Percentiles rank a stretch among this genome's conserved stretches.
Conservation (phyloP, 257 asterid genomes). For the Scutellaria galericulata region DNA sequence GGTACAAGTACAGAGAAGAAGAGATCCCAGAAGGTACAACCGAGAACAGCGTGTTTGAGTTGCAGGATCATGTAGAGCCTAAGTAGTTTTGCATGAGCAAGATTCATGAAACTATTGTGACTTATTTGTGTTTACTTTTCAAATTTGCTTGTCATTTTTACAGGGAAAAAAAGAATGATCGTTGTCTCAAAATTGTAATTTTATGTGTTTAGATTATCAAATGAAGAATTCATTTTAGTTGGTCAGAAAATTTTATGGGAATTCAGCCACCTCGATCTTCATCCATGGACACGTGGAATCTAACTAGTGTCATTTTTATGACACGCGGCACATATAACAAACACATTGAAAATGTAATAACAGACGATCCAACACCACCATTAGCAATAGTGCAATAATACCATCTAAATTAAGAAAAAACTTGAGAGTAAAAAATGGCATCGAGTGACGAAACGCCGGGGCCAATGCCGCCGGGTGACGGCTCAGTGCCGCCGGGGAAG, state of each 20-base stretch:
- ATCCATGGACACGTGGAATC: slow-evolving; percentile 41
- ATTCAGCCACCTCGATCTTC: slow-evolving; percentile 43
- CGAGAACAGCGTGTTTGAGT: slow-evolving; percentile 27
- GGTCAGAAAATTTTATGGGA: slow-evolving; percentile 25
- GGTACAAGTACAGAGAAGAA: slow-evolving; percentile 65
- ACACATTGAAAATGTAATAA: too few relatives aligned
- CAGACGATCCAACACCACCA: too few relatives aligned
- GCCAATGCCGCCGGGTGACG: slow-evolving; percentile 62
- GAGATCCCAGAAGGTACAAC: slow-evolving; percentile 30
- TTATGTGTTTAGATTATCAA: background rate
- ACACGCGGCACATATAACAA: too few relatives aligned
- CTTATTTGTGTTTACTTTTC: background rate
- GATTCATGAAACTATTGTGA: background rate
- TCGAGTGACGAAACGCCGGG: slow-evolving; percentile 59
- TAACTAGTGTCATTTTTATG: too few relatives aligned
- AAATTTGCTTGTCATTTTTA: background rate
- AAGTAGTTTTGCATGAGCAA: background rate
- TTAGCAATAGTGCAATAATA: too few relatives aligned
- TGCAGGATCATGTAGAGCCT: slow-evolving; percentile 20
- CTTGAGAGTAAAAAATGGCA: slow-evolving; percentile 41
- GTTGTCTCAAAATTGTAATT: background rate
- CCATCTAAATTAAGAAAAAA: background rate
- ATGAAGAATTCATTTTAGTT: background rate
- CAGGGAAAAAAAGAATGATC: background rate
- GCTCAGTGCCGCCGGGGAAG: slow-evolving; percentile 75